These are phyloP conservation scores for Scedosporium dehoogii DNA, from an alignment of 2,329 filamentous ascomycete genomes.

Conservation along the genomic window DNA sequence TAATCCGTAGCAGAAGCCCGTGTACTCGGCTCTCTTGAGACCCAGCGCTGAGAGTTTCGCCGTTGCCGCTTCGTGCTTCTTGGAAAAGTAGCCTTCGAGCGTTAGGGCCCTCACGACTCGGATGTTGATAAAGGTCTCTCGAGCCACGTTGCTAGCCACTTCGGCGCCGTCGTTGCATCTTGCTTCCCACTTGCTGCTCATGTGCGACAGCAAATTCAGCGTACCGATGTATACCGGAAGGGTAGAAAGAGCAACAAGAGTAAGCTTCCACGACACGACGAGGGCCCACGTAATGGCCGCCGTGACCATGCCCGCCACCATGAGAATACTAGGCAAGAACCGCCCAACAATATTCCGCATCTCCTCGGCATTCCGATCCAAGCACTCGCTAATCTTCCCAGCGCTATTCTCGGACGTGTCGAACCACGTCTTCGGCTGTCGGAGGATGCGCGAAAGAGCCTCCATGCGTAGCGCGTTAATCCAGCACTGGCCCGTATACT, in stretches of 20 bases:
- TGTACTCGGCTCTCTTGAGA: conserved; percentile 52
- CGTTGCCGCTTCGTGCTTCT: conserved; percentile 48
- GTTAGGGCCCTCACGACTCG: conserved; percentile 67
- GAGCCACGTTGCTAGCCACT: conserved; percentile 34
- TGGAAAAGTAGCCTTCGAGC: conserved; percentile 60
- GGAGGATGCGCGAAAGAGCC: conserved; percentile 59
- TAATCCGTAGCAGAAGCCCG: conserved; percentile 67
- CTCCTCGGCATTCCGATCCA: conserved; percentile 79
- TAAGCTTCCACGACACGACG: conserved; percentile 66
- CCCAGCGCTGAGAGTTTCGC: conserved; percentile 47
- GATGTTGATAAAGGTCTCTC: conserved; percentile 69
- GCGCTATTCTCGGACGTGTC: conserved; percentile 56
- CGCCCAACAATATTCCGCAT: conserved; percentile 74
- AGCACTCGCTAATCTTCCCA: conserved; percentile 51
- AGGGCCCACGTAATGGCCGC: conserved; percentile 70
- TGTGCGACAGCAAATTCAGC: conserved; percentile 53
- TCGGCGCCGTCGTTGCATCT: conserved; percentile 55
- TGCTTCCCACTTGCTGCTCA: conserved; percentile 64
- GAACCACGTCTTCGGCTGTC: conserved; percentile 73
- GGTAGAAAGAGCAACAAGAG: conserved; percentile 62
- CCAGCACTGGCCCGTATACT: conserved; percentile 66
- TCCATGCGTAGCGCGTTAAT: conserved; percentile 58
- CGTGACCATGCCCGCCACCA: conserved; percentile 55
- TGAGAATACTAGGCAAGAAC: conserved; percentile 62
- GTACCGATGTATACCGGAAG: conserved; percentile 58